Conservation (phyloP, 2,329 filamentous ascomycete species). For the Sporothrix brunneoviolacea region DNA sequence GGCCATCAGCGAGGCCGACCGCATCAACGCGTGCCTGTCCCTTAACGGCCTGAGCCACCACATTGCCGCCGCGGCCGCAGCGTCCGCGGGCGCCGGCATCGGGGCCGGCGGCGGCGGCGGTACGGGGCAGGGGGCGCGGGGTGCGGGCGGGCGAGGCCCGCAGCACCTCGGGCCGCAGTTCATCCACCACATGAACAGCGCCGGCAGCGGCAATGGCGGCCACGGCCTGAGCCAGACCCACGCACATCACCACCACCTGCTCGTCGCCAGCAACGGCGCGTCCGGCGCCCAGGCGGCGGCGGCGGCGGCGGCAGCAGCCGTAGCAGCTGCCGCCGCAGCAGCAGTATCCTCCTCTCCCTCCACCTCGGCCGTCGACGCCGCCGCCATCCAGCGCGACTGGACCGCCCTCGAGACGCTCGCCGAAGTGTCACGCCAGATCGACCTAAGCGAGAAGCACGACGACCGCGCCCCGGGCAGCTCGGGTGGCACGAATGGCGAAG, state of each 20-base stretch:
- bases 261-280: constrained; percentile 9
- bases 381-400: constrained; percentile 48
- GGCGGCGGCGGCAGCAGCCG: constrained; percentile 5
- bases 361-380: constrained; percentile 28
- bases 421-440: constrained; percentile 78
- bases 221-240: constrained; percentile 14
- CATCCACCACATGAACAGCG: constrained; percentile 16
- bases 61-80: constrained; percentile 20
- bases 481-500: constrained; percentile 31
- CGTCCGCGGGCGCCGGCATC: constrained; percentile 20
- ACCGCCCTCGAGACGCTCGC: constrained; percentile 80
- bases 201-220: constrained; percentile 11
- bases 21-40: constrained; percentile 66
- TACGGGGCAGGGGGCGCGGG: background rate
- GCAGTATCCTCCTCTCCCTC: constrained; percentile 11
- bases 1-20: constrained; percentile 66
- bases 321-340: constrained; percentile 11
- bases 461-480: constrained; percentile 39
- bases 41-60: constrained; percentile 57
- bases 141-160: constrained; percentile 1
- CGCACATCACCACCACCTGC: constrained; percentile 20
- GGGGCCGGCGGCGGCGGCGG: constrained; percentile 16
- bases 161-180: constrained; percentile 10
- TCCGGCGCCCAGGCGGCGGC: background rate
- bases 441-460: constrained; percentile 55